A percentile compares a stretch with the other conserved stretches of the same genome.
Evolutionary conservation across 257 asterid species (phyloP).

Genomic region (Penstemon davidsonii): DNA sequence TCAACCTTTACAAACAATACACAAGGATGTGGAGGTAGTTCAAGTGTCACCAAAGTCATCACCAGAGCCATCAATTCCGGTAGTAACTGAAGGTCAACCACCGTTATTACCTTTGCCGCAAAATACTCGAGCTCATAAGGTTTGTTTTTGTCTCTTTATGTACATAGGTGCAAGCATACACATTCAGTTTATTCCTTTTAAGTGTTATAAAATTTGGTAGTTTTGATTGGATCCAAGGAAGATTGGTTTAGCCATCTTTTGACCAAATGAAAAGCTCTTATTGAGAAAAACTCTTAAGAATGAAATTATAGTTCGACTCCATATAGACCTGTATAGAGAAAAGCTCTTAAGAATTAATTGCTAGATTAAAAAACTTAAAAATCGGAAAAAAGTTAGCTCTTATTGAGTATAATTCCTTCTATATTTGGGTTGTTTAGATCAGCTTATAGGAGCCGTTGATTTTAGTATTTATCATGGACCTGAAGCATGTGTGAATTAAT

Average conservation of each 20-base stretch:
- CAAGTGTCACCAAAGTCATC: slow-evolving; percentile 57
- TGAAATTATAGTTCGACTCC: too few relatives aligned
- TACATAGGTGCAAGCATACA: not conserved
- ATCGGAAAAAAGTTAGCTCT: too few relatives aligned
- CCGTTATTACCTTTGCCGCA: slow-evolving; percentile 85
- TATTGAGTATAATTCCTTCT: too few relatives aligned
- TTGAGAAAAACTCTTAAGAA: too few relatives aligned
- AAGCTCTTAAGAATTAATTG: too few relatives aligned
- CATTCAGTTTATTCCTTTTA: slow-evolving; percentile 5
- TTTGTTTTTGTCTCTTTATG: slow-evolving; percentile 27
- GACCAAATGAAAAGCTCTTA: not conserved
- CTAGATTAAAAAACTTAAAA: too few relatives aligned
- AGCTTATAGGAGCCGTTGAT: too few relatives aligned
- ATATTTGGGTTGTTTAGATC: too few relatives aligned
- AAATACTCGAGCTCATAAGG: slow-evolving; percentile 64
- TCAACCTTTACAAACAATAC: slow-evolving; percentile 56
- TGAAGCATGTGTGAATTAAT: not conserved
- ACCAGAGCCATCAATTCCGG: slow-evolving; percentile 49
- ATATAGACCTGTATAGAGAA: too few relatives aligned
- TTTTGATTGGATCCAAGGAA: slow-evolving; percentile 7
- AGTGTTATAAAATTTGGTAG: not conserved
- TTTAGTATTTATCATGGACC: not conserved
- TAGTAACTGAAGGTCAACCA: slow-evolving; percentile 68
- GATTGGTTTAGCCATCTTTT: not conserved
- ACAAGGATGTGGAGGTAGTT: slow-evolving; percentile 90